A percentile compares a stretch with the other conserved stretches of the same genome.
Conservation (phyloP, 352 stramenopile species). For the Phytophthora lateralis region DNA sequence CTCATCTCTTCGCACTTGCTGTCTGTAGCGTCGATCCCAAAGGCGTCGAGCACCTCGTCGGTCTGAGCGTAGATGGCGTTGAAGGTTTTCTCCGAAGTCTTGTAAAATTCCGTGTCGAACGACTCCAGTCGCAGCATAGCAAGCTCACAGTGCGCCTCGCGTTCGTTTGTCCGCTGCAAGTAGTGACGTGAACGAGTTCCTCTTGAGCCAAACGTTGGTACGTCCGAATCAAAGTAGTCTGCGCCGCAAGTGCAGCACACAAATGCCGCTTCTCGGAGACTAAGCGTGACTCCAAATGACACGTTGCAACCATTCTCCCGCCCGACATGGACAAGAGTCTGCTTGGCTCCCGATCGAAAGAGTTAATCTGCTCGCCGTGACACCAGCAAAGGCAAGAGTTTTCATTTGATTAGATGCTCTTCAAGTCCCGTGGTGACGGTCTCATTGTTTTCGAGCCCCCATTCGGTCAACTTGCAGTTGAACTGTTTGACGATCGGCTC, state of each 20-base stretch:
- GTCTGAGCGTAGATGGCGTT: conserved; percentile 6
- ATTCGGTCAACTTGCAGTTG: conserved; percentile 3
- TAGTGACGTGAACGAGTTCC: too few species aligned
- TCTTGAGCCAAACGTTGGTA: too few species aligned
- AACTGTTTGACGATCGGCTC: conserved; percentile 12
- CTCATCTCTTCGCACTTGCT: not conserved
- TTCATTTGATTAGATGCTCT: too few species aligned
- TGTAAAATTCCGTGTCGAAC: conserved; percentile 5
- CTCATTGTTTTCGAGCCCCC: conserved; percentile 14
- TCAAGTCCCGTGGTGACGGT: too few species aligned
- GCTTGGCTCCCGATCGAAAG: too few species aligned
- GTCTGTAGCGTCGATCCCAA: conserved; percentile 2
- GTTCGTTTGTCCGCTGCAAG: not conserved
- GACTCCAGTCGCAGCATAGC: conserved; percentile 3
- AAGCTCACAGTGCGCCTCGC: not conserved
- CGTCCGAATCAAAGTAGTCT: too few species aligned
- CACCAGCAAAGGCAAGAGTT: too few species aligned
- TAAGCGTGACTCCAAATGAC: conserved; percentile 2
- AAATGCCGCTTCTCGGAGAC: too few species aligned
- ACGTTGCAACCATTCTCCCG: conserved; percentile 3
- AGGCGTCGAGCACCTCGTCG: conserved; percentile 2
- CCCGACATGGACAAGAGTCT: not conserved
- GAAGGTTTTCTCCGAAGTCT: not conserved
- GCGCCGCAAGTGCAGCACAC: too few species aligned
- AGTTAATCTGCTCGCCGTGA: too few species aligned